Evolutionary conservation across 2,329 filamentous ascomycete species (phyloP).

Genomic region (Sarocladium kiliense): DNA sequence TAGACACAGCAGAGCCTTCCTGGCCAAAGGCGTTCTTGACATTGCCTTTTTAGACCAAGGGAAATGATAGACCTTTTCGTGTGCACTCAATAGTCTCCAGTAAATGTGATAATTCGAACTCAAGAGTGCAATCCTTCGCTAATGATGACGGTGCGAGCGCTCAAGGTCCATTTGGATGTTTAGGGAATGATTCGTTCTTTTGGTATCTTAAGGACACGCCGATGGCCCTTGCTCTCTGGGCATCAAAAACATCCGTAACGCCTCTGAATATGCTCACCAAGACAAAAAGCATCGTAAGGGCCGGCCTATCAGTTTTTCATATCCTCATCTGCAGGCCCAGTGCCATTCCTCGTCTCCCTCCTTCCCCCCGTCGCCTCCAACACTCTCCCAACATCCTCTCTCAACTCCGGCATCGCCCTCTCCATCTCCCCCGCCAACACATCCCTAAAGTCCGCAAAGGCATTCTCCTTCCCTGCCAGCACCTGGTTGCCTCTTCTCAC

Average conservation of each 20-base stretch:
- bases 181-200: background rate
- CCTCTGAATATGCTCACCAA: no score
- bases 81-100: background rate
- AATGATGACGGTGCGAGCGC: no score
- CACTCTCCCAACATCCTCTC: slow-evolving; percentile 46
- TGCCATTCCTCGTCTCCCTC: slow-evolving; percentile 2
- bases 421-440: slow-evolving; percentile 55
- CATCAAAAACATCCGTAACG: background rate
- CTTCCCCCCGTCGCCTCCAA: slow-evolving; percentile 39
- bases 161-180: no score
- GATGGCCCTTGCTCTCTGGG: background rate
- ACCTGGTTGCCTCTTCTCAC: slow-evolving; percentile 62
- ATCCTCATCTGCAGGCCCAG: background rate
- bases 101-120: background rate
- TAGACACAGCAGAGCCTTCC: background rate
- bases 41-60: slow-evolving; percentile 1
- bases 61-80: slow-evolving; percentile 3
- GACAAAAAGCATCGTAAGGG: no score
- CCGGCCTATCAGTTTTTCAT: background rate
- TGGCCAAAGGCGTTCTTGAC: background rate
- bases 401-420: slow-evolving; percentile 54
- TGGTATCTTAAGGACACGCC: background rate
- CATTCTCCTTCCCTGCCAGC: slow-evolving; percentile 58
- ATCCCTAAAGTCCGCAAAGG: slow-evolving; percentile 57
- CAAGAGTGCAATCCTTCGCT: no score